A percentile compares a stretch with the other conserved stretches of the same genome.
These are phyloP conservation scores for Ophiocordyceps polyrhachis-furcata DNA, from an alignment of 2,329 filamentous ascomycete species.

Conservation along the genomic window DNA sequence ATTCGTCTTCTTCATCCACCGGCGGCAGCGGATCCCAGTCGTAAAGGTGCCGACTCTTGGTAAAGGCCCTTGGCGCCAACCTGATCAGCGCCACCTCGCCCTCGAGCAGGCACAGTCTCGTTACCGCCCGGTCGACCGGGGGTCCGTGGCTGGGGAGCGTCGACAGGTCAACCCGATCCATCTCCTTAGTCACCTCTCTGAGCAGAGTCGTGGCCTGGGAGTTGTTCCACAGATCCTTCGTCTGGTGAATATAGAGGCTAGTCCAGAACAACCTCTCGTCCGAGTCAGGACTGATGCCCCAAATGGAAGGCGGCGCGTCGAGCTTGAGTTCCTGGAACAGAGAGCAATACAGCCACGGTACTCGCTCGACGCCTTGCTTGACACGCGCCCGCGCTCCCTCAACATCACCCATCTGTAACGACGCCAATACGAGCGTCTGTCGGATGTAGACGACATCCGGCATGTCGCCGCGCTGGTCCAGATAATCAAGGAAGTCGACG, in stretches of 20 bases:
- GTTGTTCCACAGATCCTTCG: conserved; percentile 76
- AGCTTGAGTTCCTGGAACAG: conserved; percentile 68
- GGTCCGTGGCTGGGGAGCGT: conserved; percentile 20
- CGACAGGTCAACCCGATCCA: conserved; percentile 22
- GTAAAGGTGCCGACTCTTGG: conserved; percentile 46
- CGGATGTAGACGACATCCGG: conserved; percentile 45
- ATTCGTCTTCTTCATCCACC: conserved; percentile 28
- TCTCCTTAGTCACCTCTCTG: conserved; percentile 44
- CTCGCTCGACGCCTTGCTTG: conserved; percentile 45
- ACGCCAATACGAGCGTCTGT: conserved; percentile 60
- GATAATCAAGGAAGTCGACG: conserved; percentile 42
- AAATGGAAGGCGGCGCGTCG: conserved; percentile 60
- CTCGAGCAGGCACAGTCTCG: conserved; percentile 61
- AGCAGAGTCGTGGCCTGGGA: conserved; percentile 51
- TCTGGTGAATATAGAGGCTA: conserved; percentile 55
- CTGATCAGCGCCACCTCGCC: conserved; percentile 54
- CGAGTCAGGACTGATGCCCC: conserved; percentile 53
- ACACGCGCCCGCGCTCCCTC: conserved; percentile 48
- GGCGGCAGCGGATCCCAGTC: conserved; percentile 75
- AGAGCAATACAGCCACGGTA: conserved; percentile 71
- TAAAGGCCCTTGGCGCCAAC: conserved; percentile 46
- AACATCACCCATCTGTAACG: conserved; percentile 49
- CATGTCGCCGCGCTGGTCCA: conserved; percentile 16
- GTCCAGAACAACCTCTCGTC: conserved; percentile 47
- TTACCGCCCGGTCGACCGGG: conserved; percentile 30